Evolutionary conservation across 306 rosid species (phyloP).

Genomic region (Vigna nakashimae): DNA sequence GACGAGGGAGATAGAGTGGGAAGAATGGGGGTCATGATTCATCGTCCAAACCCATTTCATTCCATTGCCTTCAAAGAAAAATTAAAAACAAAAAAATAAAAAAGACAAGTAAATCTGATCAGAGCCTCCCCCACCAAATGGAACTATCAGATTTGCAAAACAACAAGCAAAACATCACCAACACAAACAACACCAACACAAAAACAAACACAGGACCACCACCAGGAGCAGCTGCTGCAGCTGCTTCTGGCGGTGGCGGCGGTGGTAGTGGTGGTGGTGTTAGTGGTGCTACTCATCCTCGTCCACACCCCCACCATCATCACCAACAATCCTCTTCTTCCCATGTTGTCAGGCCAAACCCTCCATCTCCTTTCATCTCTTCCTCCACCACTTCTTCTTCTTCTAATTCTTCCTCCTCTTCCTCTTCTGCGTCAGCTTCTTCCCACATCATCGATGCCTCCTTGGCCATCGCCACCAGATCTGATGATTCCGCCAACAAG

Average conservation of each 20-base stretch:
- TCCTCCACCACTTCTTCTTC: slow-evolving; percentile 59
- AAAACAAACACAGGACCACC: no score
- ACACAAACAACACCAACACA: neutral
- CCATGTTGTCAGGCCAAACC: slow-evolving; percentile 47
- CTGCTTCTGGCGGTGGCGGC: no score
- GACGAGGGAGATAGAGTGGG: neutral
- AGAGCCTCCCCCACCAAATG: slow-evolving; percentile 61
- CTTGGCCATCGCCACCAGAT: slow-evolving; percentile 90
- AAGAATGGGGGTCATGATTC: neutral
- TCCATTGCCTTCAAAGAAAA: neutral
- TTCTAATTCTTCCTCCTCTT: slow-evolving; percentile 41
- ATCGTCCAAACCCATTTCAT: neutral
- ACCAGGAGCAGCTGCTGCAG: no score
- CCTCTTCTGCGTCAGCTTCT: slow-evolving; percentile 53
- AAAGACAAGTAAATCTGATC: neutral
- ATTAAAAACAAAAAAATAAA: neutral
- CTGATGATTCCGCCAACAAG: slow-evolving; percentile 60
- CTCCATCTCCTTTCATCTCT: slow-evolving; percentile 53
- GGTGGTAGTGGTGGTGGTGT: no score
- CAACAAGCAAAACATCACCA: slow-evolving; percentile 52
- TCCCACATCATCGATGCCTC: slow-evolving; percentile 74
- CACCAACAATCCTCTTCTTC: slow-evolving; percentile 40
- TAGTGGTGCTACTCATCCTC: neutral
- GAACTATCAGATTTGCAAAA: slow-evolving; percentile 80
- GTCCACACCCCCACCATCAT: neutral